Conservation (phyloP, 306 rosid genomes). For the Sesbania bispinosa region DNA sequence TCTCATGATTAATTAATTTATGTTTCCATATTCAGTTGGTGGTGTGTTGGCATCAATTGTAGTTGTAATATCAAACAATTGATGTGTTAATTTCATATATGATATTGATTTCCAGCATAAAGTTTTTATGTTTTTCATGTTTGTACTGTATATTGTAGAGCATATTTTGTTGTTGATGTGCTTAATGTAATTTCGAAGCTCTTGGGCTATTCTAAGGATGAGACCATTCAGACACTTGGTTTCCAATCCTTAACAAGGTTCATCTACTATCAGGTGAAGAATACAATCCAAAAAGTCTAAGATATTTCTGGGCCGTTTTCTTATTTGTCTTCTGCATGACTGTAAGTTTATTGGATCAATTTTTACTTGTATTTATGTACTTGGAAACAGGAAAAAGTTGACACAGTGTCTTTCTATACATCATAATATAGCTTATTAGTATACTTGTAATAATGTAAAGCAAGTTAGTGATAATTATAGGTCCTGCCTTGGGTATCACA, state of each 20-base stretch:
- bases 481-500: background rate
- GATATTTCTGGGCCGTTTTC: background rate
- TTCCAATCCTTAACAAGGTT: constrained; percentile 82
- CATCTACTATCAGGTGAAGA: constrained; percentile 74
- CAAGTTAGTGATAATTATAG: background rate
- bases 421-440: background rate
- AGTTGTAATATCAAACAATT: background rate
- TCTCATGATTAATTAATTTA: constrained; percentile 7
- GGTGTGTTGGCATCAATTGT: background rate
- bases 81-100: background rate
- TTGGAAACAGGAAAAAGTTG: background rate
- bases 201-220: constrained; percentile 72
- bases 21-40: constrained; percentile 2
- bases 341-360: background rate
- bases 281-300: background rate
- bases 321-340: background rate
- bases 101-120: background rate
- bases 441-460: background rate
- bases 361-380: background rate
- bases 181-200: constrained; percentile 75
- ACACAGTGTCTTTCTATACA: background rate
- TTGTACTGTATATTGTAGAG: constrained; percentile 48
- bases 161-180: constrained; percentile 78
- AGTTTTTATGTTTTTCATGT: background rate
- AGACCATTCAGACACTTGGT: constrained; percentile 63